Evolutionary conservation across 1,139 yeast genomes (phyloP).

Genomic region (Saccharomyces hybrid): DNA sequence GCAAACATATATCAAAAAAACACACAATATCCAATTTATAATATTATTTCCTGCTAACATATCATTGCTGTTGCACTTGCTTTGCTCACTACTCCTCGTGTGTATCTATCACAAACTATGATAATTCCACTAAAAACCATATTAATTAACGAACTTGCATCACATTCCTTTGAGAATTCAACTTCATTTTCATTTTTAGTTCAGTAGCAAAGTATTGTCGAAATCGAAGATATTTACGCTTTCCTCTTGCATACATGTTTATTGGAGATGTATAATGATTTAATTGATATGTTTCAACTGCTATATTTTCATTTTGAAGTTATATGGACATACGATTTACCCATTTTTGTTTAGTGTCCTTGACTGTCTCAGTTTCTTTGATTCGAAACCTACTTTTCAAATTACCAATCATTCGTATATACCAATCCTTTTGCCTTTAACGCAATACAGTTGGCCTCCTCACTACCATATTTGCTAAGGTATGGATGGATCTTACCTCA

Average conservation of each 20-base stretch:
- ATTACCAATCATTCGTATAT: neutral
- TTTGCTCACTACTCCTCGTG: neutral
- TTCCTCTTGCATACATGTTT: neutral
- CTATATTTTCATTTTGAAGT: neutral
- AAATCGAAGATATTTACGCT: neutral
- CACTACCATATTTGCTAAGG: neutral
- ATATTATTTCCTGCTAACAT: neutral
- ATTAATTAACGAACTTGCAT: neutral
- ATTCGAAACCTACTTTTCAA: neutral
- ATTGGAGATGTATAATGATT: neutral
- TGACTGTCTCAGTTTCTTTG: conserved; percentile 16
- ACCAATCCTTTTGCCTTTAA: neutral
- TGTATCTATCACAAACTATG: neutral
- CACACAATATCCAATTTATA: neutral
- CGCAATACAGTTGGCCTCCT: neutral
- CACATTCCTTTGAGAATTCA: neutral
- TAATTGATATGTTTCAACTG: neutral
- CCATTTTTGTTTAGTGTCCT: conserved; percentile 34
- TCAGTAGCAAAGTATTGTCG: neutral
- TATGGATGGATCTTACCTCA: neutral
- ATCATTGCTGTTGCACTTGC: neutral
- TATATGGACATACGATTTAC: conserved; percentile 33
- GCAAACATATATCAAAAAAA: neutral
- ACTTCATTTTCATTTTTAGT: neutral
- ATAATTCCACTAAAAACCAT: neutral